A percentile compares a stretch with the other conserved stretches of the same genome.
phyloP scores from a whole-genome alignment of 495 filamentous ascomycete genomes.

The Xylaria cubensis region DNA sequence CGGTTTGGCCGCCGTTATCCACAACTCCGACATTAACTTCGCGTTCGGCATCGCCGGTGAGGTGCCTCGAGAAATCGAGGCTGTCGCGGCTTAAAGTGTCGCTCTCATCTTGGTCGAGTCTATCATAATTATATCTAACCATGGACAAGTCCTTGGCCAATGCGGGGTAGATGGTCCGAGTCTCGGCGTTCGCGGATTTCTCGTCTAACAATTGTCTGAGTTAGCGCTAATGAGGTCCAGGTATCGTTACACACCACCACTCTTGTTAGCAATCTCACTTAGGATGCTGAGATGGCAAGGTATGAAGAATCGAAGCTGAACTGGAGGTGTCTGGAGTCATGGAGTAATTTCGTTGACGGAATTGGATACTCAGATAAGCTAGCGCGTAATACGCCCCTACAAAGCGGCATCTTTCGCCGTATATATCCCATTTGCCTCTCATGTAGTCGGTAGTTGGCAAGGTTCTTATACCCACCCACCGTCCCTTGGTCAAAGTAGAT shows the following conservation, averaged over 20 bases:
- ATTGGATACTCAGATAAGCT: too few relatives aligned
- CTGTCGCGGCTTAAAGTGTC: conserved; percentile 1
- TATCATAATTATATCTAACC: conserved; percentile 1
- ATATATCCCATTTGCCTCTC: too few relatives aligned
- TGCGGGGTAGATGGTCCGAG: conserved; percentile 8
- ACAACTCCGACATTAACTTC: background rate
- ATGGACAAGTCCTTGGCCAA: background rate
- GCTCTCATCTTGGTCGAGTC: background rate
- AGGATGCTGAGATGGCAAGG: background rate
- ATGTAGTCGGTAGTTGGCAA: too few relatives aligned
- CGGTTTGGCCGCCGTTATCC: background rate
- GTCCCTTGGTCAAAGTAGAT: too few relatives aligned
- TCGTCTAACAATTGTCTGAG: background rate
- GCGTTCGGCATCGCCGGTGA: background rate
- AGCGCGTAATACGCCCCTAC: too few relatives aligned
- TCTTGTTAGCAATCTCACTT: background rate
- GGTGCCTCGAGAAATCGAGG: background rate
- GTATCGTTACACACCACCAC: background rate
- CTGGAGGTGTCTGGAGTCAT: background rate
- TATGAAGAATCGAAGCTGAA: background rate
- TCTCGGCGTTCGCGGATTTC: background rate
- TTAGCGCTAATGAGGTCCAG: background rate
- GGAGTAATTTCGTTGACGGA: too few relatives aligned
- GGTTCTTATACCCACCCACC: too few relatives aligned
- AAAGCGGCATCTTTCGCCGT: too few relatives aligned